Percentiles rank a stretch among this genome's conserved stretches.
These are phyloP conservation scores for Moesziomyces aphidis DNA, from an alignment of 1,284 basidiomycete genomes.

Conservation along the genomic window DNA sequence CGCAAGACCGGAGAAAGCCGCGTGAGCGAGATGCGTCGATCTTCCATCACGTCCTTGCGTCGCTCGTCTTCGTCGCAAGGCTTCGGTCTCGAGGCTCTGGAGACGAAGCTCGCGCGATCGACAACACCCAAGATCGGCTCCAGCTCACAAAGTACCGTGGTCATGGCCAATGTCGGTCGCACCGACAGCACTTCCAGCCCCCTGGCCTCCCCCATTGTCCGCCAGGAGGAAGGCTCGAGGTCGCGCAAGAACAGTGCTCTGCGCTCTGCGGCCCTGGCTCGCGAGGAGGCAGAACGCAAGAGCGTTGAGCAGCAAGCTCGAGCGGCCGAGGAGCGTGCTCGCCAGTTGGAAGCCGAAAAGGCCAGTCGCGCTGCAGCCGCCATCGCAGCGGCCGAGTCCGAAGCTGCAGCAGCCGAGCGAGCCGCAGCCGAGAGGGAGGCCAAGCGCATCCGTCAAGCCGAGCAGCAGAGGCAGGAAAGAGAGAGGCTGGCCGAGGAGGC, in stretches of 20 bases:
- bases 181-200: slow-evolving; percentile 29
- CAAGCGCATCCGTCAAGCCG: slow-evolving; percentile 7
- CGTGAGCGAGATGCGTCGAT: slow-evolving; percentile 1
- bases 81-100: slow-evolving; percentile 46
- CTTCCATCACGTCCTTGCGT: slow-evolving; percentile 20
- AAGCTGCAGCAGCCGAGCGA: slow-evolving; percentile 28
- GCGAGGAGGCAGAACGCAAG: slow-evolving; percentile 41
- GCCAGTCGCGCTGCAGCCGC: slow-evolving; percentile 28
- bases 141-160: slow-evolving; percentile 1
- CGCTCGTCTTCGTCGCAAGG: slow-evolving; percentile 46
- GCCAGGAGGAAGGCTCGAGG: slow-evolving; percentile 19
- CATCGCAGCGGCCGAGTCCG: background rate
- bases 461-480: slow-evolving; percentile 35
- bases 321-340: slow-evolving; percentile 20
- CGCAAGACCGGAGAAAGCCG: slow-evolving; percentile 4
- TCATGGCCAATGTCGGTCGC: slow-evolving; percentile 32
- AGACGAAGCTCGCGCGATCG: slow-evolving; percentile 34
- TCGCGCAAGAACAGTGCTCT: slow-evolving; percentile 48
- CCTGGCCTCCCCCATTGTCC: slow-evolving; percentile 8
- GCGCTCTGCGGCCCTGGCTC: slow-evolving; percentile 43
- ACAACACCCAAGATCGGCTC: slow-evolving; percentile 37
- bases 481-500: slow-evolving; percentile 36
- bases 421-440: slow-evolving; percentile 18
- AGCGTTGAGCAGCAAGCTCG: slow-evolving; percentile 32
- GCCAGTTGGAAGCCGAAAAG: slow-evolving; percentile 25